These are phyloP conservation scores for Torrubiella hemipterigena DNA, from an alignment of 2,329 filamentous ascomycete genomes.

Conservation along the genomic window DNA sequence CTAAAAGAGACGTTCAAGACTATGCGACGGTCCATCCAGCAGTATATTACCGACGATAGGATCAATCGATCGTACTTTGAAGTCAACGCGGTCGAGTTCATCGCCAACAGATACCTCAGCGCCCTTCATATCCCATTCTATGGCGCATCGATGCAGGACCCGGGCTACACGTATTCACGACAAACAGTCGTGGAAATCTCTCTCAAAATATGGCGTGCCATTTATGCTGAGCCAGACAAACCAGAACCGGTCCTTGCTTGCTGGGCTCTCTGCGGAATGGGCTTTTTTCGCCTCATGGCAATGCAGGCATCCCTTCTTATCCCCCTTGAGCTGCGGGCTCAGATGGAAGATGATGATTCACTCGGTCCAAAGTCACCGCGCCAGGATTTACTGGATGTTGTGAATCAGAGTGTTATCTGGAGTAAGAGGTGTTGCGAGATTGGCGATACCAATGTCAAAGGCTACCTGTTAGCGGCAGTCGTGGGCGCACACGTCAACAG, in stretches of 20 bases:
- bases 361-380: constrained; percentile 20
- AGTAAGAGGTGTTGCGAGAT: constrained; percentile 23
- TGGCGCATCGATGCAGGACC: constrained; percentile 22
- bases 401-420: constrained; percentile 30
- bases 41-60: constrained; percentile 7
- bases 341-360: constrained; percentile 27
- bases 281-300: constrained; percentile 24
- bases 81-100: constrained; percentile 31
- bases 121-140: constrained; percentile 43
- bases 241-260: constrained; percentile 16
- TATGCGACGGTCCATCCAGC: constrained; percentile 20
- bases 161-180: constrained; percentile 36
- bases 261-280: constrained; percentile 23
- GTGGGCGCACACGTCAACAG: too few species aligned
- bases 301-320: constrained; percentile 24
- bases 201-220: constrained; percentile 31
- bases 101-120: constrained; percentile 41
- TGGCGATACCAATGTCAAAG: constrained; percentile 44
- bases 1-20: constrained; percentile 29
- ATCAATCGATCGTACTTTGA: constrained; percentile 23
- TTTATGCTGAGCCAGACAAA: constrained; percentile 15
- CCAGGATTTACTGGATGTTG: constrained; percentile 26
- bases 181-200: constrained; percentile 34
- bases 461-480: constrained; percentile 37
- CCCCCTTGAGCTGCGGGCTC: constrained; percentile 25